Evolutionary conservation across 352 stramenopile genomes (phyloP).

Genomic region (Phytopythium litorale): DNA sequence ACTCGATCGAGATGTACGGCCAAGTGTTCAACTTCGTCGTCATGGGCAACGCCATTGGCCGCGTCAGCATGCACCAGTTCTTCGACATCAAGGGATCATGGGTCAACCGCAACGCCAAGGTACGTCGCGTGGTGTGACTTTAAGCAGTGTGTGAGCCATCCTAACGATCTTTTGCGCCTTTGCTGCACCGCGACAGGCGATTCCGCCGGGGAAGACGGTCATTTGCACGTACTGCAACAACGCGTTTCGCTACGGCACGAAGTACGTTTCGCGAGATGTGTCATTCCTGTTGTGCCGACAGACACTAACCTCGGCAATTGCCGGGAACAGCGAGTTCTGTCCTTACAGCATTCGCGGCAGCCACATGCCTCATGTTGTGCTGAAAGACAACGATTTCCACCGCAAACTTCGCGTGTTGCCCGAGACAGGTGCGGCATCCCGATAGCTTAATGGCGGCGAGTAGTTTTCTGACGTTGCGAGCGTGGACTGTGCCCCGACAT

Average conservation of each 20-base stretch:
- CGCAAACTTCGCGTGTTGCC: conserved; percentile 72
- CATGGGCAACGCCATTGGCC: conserved; percentile 88
- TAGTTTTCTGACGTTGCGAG: conserved; percentile 8
- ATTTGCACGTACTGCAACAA: conserved; percentile 86
- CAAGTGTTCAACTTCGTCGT: conserved; percentile 88
- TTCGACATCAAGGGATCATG: conserved; percentile 92
- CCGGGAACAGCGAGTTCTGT: conserved; percentile 42
- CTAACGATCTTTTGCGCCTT: not conserved
- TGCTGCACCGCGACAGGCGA: conserved; percentile 29
- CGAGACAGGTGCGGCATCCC: conserved; percentile 28
- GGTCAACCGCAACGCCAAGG: conserved; percentile 81
- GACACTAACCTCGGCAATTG: not conserved
- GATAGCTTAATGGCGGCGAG: not conserved
- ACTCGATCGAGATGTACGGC: conserved; percentile 89
- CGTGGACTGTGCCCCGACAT: not conserved
- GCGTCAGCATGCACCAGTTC: conserved; percentile 83
- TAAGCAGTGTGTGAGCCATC: too few species aligned
- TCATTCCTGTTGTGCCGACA: not conserved
- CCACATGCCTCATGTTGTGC: conserved; percentile 71
- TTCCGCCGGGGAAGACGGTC: conserved; percentile 75
- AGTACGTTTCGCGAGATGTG: conserved; percentile 11
- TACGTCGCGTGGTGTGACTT: conserved; percentile 14
- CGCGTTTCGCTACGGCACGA: conserved; percentile 70
- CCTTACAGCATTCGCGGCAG: conserved; percentile 76
- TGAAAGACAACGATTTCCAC: conserved; percentile 88